phyloP scores from a whole-genome alignment of 495 filamentous ascomycete genomes.

The Rhypophila decipiens region DNA sequence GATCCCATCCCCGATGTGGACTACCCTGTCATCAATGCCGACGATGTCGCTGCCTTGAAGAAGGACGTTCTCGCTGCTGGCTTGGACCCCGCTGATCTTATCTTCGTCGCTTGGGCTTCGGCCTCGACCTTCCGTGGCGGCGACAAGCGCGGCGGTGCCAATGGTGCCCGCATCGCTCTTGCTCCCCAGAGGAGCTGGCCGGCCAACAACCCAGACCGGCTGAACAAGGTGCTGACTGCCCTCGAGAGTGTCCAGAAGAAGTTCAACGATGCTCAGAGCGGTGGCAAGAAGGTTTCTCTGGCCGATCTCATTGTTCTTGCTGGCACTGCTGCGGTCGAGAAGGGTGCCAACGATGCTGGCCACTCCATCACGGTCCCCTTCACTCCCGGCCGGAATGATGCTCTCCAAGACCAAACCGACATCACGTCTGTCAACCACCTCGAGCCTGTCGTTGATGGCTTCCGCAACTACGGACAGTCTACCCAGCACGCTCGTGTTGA shows the following conservation, averaged over 20 bases:
- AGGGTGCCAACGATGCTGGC: constrained; percentile 49
- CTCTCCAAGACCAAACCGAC: constrained; percentile 60
- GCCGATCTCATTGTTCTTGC: constrained; percentile 68
- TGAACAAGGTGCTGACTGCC: constrained; percentile 48
- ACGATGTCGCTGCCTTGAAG: constrained; percentile 57
- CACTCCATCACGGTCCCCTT: constrained; percentile 33
- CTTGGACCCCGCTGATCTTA: constrained; percentile 47
- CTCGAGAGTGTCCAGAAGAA: constrained; percentile 56
- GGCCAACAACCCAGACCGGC: constrained; percentile 58
- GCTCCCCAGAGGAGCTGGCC: constrained; percentile 60
- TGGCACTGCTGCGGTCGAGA: constrained; percentile 62
- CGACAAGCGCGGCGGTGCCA: constrained; percentile 73
- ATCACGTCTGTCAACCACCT: constrained; percentile 54
- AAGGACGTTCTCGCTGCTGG: constrained; percentile 54
- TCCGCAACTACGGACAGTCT: constrained; percentile 66
- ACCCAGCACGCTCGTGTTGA: constrained; percentile 53
- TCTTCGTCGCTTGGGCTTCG: constrained; percentile 60
- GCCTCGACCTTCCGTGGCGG: constrained; percentile 66
- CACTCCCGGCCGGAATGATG: constrained; percentile 40
- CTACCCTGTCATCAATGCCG: constrained; percentile 49
- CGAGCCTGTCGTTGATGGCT: constrained; percentile 58
- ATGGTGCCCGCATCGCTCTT: constrained; percentile 68
- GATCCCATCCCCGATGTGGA: constrained; percentile 53
- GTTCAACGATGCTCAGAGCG: constrained; percentile 53
- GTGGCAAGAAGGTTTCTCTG: constrained; percentile 61